Conservation (phyloP, 129 eudicot genomes). For the Tagetes patula region DNA sequence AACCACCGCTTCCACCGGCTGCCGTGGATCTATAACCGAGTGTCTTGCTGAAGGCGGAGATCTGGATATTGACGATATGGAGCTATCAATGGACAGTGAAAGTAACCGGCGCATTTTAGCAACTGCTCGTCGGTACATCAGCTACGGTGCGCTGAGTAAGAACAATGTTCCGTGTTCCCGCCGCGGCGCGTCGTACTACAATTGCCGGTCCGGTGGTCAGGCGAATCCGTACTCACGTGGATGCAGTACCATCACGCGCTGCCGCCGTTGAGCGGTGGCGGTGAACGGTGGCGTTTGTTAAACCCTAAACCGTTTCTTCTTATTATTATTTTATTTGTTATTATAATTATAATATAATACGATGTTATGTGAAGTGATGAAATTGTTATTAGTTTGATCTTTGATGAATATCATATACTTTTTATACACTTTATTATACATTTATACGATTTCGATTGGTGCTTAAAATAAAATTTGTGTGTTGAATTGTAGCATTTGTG, state of each 20-base stretch:
- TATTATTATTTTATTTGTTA: constrained; percentile 25
- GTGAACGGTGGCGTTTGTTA: background rate
- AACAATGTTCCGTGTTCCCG: constrained; percentile 64
- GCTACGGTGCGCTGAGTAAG: constrained; percentile 59
- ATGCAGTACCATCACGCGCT: constrained; percentile 60
- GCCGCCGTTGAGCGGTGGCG: constrained; percentile 45
- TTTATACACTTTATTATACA: constrained; percentile 8
- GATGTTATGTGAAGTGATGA: constrained; percentile 23
- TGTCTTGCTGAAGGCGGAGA: constrained; percentile 43
- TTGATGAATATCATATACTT: constrained; percentile 25
- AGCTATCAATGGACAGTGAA: constrained; percentile 56
- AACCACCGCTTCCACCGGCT: constrained; percentile 21
- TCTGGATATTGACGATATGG: constrained; percentile 37
- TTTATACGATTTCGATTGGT: constrained; percentile 8
- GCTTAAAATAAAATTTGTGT: constrained; percentile 16
- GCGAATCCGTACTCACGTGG: constrained; percentile 71
- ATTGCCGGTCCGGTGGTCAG: constrained; percentile 61
- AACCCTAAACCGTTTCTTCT: background rate
- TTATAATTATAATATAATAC: background rate
- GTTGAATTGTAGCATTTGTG: background rate
- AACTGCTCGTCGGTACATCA: constrained; percentile 40
- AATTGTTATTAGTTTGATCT: constrained; percentile 20
- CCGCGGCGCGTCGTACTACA: constrained; percentile 77
- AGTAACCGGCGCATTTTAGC: constrained; percentile 58
- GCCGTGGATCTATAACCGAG: constrained; percentile 51